phyloP scores from a whole-genome alignment of 2,329 filamentous ascomycete species.

The Pseudocercospora macadamiae region DNA sequence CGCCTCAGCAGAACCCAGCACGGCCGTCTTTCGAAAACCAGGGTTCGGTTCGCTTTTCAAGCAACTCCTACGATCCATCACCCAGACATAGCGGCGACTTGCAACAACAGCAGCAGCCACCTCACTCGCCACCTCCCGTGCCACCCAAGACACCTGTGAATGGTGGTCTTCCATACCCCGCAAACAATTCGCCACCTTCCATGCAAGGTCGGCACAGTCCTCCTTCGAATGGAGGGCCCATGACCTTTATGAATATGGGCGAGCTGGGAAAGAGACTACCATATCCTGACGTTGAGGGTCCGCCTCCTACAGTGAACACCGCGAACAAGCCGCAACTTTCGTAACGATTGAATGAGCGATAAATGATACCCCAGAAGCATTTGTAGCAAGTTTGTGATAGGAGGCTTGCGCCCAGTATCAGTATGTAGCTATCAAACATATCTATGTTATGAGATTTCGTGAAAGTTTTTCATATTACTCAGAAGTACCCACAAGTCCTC shows the following conservation, averaged over 20 bases:
- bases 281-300: constrained; percentile 79
- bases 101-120: constrained; percentile 9
- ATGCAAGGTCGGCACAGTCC: constrained; percentile 2
- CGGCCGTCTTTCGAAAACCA: constrained; percentile 20
- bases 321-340: constrained; percentile 69
- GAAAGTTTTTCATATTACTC: too few relatives aligned
- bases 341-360: constrained; percentile 13
- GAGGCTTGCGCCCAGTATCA: not conserved
- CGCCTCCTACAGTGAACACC: constrained; percentile 83
- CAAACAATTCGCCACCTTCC: constrained; percentile 17
- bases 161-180: constrained; percentile 30
- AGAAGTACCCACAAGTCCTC: constrained; percentile 11
- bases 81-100: constrained; percentile 29
- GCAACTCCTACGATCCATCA: constrained; percentile 16
- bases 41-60: constrained; percentile 12
- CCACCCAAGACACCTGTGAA: constrained; percentile 35
- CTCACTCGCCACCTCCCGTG: constrained; percentile 27
- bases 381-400: not conserved
- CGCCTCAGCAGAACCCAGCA: constrained; percentile 16
- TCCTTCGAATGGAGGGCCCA: constrained; percentile 16
- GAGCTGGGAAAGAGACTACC: constrained; percentile 55
- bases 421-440: not conserved
- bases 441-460: too few relatives aligned
- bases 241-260: constrained; percentile 39
- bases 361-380: constrained; percentile 10